These are phyloP conservation scores for Trapa incisa DNA, from an alignment of 345 rosid genomes.

Conservation along the genomic window DNA sequence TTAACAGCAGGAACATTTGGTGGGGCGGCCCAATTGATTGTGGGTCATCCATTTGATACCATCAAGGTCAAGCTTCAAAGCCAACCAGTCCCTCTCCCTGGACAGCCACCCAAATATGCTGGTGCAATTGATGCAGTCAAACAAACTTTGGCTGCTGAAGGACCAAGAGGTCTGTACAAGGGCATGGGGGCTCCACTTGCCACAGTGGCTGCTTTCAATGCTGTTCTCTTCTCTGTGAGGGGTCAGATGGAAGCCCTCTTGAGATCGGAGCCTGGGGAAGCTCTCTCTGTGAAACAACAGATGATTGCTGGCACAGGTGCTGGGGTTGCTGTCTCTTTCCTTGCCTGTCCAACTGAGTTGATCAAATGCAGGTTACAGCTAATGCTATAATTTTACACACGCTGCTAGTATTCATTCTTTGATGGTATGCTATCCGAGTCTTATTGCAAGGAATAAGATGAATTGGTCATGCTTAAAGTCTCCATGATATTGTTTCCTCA, in stretches of 20 bases:
- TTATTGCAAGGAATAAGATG: not conserved
- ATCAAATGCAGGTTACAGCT: conserved; percentile 82
- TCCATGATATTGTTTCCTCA: not conserved
- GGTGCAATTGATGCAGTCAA: conserved; percentile 89
- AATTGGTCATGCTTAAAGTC: not conserved
- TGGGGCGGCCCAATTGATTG: conserved; percentile 80
- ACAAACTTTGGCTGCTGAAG: conserved; percentile 84
- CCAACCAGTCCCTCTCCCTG: conserved; percentile 72
- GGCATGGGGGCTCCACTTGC: conserved; percentile 99
- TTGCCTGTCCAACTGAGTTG: conserved; percentile 97
- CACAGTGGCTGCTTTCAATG: conserved; percentile 96
- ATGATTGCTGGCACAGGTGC: conserved; percentile 77
- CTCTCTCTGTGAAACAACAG: conserved; percentile 76
- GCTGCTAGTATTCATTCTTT: not conserved
- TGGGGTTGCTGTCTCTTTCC: conserved; percentile 88
- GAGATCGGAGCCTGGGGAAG: conserved; percentile 73
- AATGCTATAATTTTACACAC: not conserved
- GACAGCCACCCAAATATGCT: conserved; percentile 56
- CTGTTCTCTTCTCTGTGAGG: conserved; percentile 81
- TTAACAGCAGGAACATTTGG: conserved; percentile 85
- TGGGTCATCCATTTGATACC: conserved; percentile 96
- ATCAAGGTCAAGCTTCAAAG: conserved; percentile 99
- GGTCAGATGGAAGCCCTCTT: conserved; percentile 84
- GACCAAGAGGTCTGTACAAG: conserved; percentile 87
- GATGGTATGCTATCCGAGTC: not conserved